These are phyloP conservation scores for Lepidium sativum DNA, from an alignment of 345 rosid species.

Conservation along the genomic window DNA sequence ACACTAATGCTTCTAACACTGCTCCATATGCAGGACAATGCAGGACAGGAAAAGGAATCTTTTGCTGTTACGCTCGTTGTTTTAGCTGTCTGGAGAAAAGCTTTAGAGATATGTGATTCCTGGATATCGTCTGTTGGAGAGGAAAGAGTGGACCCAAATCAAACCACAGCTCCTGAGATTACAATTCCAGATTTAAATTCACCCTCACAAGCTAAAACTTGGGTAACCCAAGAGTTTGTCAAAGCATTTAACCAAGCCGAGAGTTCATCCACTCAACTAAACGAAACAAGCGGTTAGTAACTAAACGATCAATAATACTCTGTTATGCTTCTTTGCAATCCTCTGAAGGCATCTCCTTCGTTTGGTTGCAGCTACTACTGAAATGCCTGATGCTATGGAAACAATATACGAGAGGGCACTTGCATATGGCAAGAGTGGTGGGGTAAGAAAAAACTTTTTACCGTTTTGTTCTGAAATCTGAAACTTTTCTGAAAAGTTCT, in stretches of 20 bases:
- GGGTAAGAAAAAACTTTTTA: slow-evolving; percentile 31
- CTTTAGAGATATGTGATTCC: slow-evolving; percentile 43
- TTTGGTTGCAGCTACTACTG: slow-evolving; percentile 41
- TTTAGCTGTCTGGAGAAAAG: slow-evolving; percentile 67
- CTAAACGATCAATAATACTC: background rate
- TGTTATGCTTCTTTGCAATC: background rate
- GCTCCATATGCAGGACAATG: slow-evolving; percentile 39
- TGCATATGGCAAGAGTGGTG: slow-evolving; percentile 50
- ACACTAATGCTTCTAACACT: background rate
- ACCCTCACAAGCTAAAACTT: slow-evolving; percentile 34
- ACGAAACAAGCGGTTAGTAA: slow-evolving; percentile 47
- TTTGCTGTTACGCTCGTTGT: slow-evolving; percentile 60
- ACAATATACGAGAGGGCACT: slow-evolving; percentile 54
- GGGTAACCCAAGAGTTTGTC: slow-evolving; percentile 58
- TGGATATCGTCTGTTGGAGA: slow-evolving; percentile 38
- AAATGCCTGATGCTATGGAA: slow-evolving; percentile 84
- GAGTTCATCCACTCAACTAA: slow-evolving; percentile 42
- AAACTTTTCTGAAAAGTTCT: background rate
- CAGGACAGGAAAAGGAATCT: slow-evolving; percentile 50
- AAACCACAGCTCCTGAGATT: slow-evolving; percentile 14
- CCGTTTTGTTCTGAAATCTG: background rate
- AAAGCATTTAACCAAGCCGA: slow-evolving; percentile 50
- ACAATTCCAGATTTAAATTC: slow-evolving; percentile 29
- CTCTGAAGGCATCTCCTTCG: slow-evolving; percentile 8
- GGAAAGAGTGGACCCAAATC: slow-evolving; percentile 22